Evolutionary conservation across 805 yeast species (phyloP), one percentile per base, ranked within the genome.

Genomic region (Lipomyces japonicus): DNA sequence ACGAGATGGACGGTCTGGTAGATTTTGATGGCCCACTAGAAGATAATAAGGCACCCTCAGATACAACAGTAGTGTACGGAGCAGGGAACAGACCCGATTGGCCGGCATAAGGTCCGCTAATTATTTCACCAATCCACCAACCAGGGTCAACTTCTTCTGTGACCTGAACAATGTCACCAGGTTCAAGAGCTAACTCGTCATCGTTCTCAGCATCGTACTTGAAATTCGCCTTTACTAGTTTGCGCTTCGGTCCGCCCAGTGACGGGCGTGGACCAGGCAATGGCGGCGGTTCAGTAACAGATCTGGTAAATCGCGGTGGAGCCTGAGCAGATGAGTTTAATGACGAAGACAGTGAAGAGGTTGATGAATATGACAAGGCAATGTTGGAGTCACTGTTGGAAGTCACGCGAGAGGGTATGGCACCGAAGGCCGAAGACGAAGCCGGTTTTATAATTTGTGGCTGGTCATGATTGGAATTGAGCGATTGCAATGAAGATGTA

Each of bases 61-160:
- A 52, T 37, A 58, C 46, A 23, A 57, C 57, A 16, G 55, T 42
- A 39, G 57, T 50, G 31, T 58, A 59, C 14, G 58, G 56, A 12
- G 44, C 60, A 3, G 62, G 62, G 44, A 59, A 59, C 18, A 59
- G 36, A 2, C 62, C 62, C 16, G 55, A 36, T n/a, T 44, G 28
- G 26, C 31, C 50, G 22, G 39, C 42, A 18, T 14, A 7, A 3
- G 42, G 42, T 34, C 46, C 38, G 26, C 50, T 51, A 21, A 38
- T 46, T 14, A 50, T 47, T 31, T 56, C 61, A 19, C 61, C 61
- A 24, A 57, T 48, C 55, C 57, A 57, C 61, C 61, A 57, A 39
- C 60, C 61, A 16, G 58, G 44, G 42, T 56, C 57, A 24, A 56
- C 26, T 40, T 57, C 57, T 21, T 52, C 55, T 14, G 48, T 50